Evolutionary conservation across 148 eudicot species (phyloP).

Genomic region (Chenopodium formosanum): DNA sequence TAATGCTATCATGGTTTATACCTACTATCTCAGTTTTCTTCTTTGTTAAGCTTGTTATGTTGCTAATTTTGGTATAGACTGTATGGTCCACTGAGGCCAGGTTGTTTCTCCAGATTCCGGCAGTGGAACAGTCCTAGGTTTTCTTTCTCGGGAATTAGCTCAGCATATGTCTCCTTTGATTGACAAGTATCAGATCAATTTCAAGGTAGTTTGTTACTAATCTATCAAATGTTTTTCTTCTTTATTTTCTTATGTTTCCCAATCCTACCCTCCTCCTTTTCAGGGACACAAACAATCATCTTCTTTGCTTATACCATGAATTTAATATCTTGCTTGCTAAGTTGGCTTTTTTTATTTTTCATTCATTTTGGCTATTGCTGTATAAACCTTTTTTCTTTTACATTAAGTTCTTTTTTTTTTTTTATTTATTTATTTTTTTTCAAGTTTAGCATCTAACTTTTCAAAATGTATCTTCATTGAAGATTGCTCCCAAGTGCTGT

Average conservation of each 20-base stretch:
- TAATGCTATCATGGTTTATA: slow-evolving; percentile 78
- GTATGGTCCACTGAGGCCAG: slow-evolving; percentile 42
- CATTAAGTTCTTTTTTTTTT: no score
- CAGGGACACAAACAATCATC: background rate
- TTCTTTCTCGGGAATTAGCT: slow-evolving; percentile 71
- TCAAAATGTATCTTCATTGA: background rate
- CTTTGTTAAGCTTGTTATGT: background rate
- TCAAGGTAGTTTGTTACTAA: slow-evolving; percentile 49
- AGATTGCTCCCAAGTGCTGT: background rate
- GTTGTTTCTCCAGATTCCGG: slow-evolving; percentile 57
- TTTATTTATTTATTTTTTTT: no score
- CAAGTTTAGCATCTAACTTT: background rate
- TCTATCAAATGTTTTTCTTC: slow-evolving; percentile 2
- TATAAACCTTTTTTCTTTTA: background rate
- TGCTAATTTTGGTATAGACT: slow-evolving; percentile 17
- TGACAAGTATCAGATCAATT: slow-evolving; percentile 52
- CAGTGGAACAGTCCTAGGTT: slow-evolving; percentile 52
- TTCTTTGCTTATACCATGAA: background rate
- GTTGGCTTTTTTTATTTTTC: background rate
- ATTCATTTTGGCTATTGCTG: background rate
- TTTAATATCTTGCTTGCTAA: background rate
- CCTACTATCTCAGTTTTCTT: slow-evolving; percentile 18
- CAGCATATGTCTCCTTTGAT: slow-evolving; percentile 69
- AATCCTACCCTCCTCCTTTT: background rate
- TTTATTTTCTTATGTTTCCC: background rate